Evolutionary conservation across 148 eudicot genomes (phyloP), one percentile per base, ranked within the genome.

Genomic region (Nyssa sinensis): DNA sequence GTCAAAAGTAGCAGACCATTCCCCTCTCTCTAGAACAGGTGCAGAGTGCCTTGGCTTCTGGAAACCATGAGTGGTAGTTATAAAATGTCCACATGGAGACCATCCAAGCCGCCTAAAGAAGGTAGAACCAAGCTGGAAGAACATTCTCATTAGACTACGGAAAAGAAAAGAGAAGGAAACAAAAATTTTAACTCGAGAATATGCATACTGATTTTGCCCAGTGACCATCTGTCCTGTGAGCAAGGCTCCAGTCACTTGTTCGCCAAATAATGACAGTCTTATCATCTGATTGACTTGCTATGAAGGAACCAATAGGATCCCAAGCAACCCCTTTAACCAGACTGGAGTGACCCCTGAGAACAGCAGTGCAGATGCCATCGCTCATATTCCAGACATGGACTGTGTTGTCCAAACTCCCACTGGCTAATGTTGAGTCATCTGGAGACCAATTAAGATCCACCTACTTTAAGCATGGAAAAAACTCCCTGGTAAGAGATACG

Each of bases 361-460:
- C 97, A 71, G 99, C 94, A 65, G 93, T 89, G 80, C 99, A 95
- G 19, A 92, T 90, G 60, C 99, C 99, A 82, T 79, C 89, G 87
- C 82, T 88, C 91, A 88, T 91, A 77, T 95, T 88, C 99, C 99
- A 95, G 27, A 95, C 80, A 74, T 95, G 97, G 71, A 95, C 84
- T 23, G 99, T 95, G 61, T 92, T 95, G 74, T 95, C 99, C 73
- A 95, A 80, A 82, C 99, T 95, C 73, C 90, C 99, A 79, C 97
- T 95, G 13, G 94, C 99, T 85, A 95, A 88, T 83, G 75, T 88
- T 44, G 93, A 89, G 80, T 93, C 96, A 86, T 93, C 97, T n/a
- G 98, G 97, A 73, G 98, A 93, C 98, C 98, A 93, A 86, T 91
- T 93, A 77, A 93, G 98, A 92, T 95, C 99, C 88, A 95, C 98